These are phyloP conservation scores for Hamamelis virginiana DNA, from an alignment of 164 flowering plant species.

Conservation along the genomic window DNA sequence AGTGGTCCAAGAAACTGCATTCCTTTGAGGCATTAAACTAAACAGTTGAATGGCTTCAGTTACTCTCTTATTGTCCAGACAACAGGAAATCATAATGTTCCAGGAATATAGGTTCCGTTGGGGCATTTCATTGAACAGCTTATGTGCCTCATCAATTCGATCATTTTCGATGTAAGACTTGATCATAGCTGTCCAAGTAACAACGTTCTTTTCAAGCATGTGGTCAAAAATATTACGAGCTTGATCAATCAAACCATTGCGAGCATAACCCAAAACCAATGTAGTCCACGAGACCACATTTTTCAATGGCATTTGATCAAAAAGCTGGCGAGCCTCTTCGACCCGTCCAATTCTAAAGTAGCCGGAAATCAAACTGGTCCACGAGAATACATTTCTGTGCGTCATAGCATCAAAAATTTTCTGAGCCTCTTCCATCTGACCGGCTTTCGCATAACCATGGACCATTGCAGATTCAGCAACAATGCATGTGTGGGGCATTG, in stretches of 20 bases:
- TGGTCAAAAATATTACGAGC: constrained; percentile 37
- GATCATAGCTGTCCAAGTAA: constrained; percentile 55
- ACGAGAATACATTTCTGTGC: constrained; percentile 44
- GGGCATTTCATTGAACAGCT: constrained; percentile 48
- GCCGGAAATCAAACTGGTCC: constrained; percentile 62
- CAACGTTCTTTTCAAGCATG: constrained; percentile 53
- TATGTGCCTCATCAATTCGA: constrained; percentile 39
- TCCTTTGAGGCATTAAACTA: constrained; percentile 42
- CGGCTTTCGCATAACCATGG: constrained; percentile 44
- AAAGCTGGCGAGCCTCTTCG: constrained; percentile 37
- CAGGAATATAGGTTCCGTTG: constrained; percentile 46
- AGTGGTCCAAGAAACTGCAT: constrained; percentile 56
- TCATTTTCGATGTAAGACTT: constrained; percentile 35
- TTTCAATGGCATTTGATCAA: constrained; percentile 40
- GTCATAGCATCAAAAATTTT: constrained; percentile 45
- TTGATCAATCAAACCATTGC: constrained; percentile 40
- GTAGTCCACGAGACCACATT: constrained; percentile 54
- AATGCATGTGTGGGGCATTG: constrained; percentile 32
- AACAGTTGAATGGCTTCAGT: constrained; percentile 46
- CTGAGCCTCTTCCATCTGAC: constrained; percentile 36
- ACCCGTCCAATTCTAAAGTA: constrained; percentile 35
- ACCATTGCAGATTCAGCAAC: constrained; percentile 54
- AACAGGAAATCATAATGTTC: constrained; percentile 50
- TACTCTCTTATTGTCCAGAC: constrained; percentile 30
- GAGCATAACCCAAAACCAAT: constrained; percentile 38